These are phyloP conservation scores for Citrus glauca DNA, from an alignment of 345 rosid species.

Conservation along the genomic window DNA sequence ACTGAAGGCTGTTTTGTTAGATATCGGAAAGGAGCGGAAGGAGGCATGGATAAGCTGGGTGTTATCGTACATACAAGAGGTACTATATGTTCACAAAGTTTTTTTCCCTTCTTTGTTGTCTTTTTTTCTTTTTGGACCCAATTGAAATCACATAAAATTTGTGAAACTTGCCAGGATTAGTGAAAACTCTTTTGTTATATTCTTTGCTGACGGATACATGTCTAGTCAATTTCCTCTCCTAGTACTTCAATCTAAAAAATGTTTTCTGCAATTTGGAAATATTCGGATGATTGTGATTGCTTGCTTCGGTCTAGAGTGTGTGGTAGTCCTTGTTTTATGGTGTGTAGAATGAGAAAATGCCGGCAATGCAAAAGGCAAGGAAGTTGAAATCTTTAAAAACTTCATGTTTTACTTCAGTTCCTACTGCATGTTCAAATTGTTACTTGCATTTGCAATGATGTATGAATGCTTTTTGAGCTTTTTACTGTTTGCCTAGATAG, in stretches of 20 bases:
- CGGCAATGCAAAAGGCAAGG: neutral
- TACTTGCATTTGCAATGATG: neutral
- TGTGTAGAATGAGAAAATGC: neutral
- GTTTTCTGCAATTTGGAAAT: neutral
- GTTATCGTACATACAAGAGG: constrained; percentile 81
- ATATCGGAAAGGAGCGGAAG: constrained; percentile 93
- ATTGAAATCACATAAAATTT: neutral
- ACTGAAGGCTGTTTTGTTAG: constrained; percentile 78
- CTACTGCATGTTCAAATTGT: neutral
- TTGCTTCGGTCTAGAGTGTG: neutral
- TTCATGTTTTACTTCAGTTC: neutral
- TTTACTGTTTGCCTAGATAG: no score
- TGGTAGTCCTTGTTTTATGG: neutral
- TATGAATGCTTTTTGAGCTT: neutral
- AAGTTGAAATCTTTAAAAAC: neutral
- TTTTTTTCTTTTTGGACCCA: neutral
- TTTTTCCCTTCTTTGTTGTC: neutral
- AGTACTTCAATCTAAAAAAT: neutral
- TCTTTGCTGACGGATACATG: neutral
- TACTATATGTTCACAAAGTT: constrained; percentile 15
- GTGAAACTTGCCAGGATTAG: neutral
- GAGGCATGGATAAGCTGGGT: constrained; percentile 96
- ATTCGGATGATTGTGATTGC: neutral
- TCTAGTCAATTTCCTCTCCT: neutral
- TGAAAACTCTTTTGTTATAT: neutral